Evolutionary conservation across 345 rosid species (phyloP).

Genomic region (Nephelium lappaceum): DNA sequence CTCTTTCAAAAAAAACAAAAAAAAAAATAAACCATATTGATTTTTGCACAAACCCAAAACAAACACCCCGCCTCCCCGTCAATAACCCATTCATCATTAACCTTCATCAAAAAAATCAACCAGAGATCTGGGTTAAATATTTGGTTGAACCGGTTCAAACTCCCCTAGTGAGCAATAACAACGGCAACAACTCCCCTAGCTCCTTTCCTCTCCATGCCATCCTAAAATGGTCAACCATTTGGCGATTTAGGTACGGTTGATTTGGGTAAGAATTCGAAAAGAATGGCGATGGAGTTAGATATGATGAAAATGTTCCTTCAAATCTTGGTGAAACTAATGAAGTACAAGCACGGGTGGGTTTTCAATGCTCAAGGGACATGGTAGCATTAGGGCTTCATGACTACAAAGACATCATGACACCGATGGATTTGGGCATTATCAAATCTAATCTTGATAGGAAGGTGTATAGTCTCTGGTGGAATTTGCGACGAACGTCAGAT

Average conservation of each 20-base stretch:
- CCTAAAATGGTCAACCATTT: slow-evolving; percentile 27
- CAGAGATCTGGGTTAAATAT: no score
- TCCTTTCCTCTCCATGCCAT: no score
- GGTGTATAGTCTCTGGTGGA: slow-evolving; percentile 37
- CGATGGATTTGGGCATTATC: slow-evolving; percentile 62
- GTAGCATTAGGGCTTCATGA: slow-evolving; percentile 43
- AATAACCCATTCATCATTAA: no score
- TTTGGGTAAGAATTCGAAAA: slow-evolving; percentile 18
- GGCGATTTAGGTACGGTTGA: background rate
- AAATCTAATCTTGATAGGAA: slow-evolving; percentile 34
- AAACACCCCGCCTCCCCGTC: no score
- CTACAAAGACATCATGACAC: slow-evolving; percentile 43
- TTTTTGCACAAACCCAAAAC: no score
- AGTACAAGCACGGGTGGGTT: slow-evolving; percentile 49
- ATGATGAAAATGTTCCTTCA: slow-evolving; percentile 37
- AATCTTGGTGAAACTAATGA: slow-evolving; percentile 46
- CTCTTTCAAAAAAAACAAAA: no score
- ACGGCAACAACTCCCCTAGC: no score
- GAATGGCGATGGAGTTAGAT: background rate
- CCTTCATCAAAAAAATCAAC: no score
- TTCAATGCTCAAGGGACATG: slow-evolving; percentile 50
- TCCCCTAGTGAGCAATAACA: no score
- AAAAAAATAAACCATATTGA: no score
- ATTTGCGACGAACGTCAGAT: slow-evolving; percentile 48
- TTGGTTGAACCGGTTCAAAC: no score